Base-by-base conservation (phyloP, 2,329 filamentous ascomycete species). In the Teratosphaeria viscida region DNA sequence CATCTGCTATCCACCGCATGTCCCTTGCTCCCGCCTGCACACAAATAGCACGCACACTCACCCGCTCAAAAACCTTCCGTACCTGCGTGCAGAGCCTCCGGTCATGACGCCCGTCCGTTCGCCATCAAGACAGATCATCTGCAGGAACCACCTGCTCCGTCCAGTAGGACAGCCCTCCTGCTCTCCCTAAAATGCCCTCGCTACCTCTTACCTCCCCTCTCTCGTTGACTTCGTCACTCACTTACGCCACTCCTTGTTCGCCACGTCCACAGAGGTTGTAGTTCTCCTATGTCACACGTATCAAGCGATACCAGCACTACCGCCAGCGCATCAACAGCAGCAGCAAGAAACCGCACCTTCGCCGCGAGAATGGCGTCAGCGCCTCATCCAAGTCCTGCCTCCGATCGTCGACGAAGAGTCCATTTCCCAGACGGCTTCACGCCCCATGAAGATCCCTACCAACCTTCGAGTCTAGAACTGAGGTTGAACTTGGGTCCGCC, bases 401-500 rank as follows among this genome's bases (percentile, higher is more conserved):
- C 43, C n/a, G 43, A 49, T 49, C 43, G 43, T 10, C 10, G 56
- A 16, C 19, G 23, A n/a, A 57, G 56, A 19, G 39, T 34, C 37
- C 54, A 14, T 8, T 56, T 35, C 12, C 7, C 27, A 10, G 27
- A 54, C 23, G 52, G 32, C 52, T 54, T 35, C 16, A 49, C 43
- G 43, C 43, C 43, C 4, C 43, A 49, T 49, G 52, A 54, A n/a
- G 67, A 70, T 52, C 62, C 65, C 27, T 67, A 63, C 60, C 54
- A 61, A 27, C 69, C 69, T 12, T 68, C 65, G 1, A 57, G 64
- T 11, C 61, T 71, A 12, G 61, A 61, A 0, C 60, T 71, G 4
- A 63, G 64, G 12, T 61, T 71, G 52, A 69, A 65, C 52, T 60
- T 70, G 10, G 69, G 69, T 1, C 68, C 69, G 0, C 43, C 59